phyloP scores from a whole-genome alignment of 306 rosid genomes.

The Ochetophila trinervis region DNA sequence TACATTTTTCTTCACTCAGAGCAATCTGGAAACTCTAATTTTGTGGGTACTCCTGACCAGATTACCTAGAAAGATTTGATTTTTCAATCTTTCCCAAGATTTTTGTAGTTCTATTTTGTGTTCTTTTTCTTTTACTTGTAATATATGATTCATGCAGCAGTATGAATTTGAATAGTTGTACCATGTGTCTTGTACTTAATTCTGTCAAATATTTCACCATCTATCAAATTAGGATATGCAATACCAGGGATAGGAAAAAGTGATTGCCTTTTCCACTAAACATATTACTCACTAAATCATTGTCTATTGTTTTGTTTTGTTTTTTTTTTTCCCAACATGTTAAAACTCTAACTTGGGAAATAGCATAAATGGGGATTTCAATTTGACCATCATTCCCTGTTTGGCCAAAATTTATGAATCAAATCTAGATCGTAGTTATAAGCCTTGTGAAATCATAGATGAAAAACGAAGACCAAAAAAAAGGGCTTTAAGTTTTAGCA shows the following conservation, averaged over 20 bases:
- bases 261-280: too few species aligned
- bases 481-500: background rate
- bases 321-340: too few species aligned
- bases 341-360: too few species aligned
- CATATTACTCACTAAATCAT: too few species aligned
- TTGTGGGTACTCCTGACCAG: slow-evolving; percentile 41
- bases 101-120: slow-evolving; percentile 14
- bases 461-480: too few species aligned
- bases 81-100: background rate
- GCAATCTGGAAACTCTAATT: slow-evolving; percentile 39
- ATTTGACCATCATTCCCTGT: too few species aligned
- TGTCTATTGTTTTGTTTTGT: too few species aligned
- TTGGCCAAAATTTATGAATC: too few species aligned
- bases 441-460: too few species aligned
- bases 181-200: slow-evolving; percentile 23
- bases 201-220: slow-evolving; percentile 15
- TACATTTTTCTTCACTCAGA: slow-evolving; percentile 30
- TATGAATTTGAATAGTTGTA: slow-evolving; percentile 24
- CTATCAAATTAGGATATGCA: background rate
- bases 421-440: too few species aligned
- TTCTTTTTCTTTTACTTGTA: slow-evolving; percentile 10
- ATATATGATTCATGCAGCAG: slow-evolving; percentile 19
- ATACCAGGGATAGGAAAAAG: too few species aligned
- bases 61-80: slow-evolving; percentile 33
- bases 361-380: too few species aligned